These are phyloP conservation scores for Dionaea muscipula DNA, from an alignment of 179 eudicot species.

Conservation along the genomic window DNA sequence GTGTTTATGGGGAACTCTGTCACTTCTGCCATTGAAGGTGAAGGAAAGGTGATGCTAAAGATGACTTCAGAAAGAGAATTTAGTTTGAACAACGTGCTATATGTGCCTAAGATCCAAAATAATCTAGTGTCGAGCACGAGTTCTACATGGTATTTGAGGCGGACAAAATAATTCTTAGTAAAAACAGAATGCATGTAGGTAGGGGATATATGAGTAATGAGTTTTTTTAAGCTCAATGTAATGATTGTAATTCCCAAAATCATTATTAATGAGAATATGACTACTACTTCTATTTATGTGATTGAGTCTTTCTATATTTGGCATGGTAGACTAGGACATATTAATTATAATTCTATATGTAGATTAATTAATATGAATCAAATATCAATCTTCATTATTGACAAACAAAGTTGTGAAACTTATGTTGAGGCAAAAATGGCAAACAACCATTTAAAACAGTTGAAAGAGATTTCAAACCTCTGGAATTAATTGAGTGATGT, in stretches of 20 bases:
- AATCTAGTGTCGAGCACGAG: background rate
- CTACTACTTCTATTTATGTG: background rate
- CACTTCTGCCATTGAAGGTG: background rate
- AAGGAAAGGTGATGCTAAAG: background rate
- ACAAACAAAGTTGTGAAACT: too few species aligned
- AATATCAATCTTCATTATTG: too few species aligned
- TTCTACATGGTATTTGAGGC: background rate
- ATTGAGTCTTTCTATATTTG: constrained; percentile 4
- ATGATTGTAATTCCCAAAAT: too few species aligned
- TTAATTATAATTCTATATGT: background rate
- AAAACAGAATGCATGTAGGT: background rate
- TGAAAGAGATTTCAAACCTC: background rate
- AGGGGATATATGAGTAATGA: background rate
- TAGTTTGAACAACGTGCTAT: background rate
- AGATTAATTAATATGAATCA: background rate
- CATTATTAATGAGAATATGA: background rate
- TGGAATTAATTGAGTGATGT: background rate
- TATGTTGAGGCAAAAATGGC: background rate
- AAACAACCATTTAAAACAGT: background rate
- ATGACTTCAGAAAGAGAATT: background rate
- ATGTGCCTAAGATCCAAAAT: background rate
- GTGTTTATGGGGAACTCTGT: background rate
- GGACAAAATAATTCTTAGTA: background rate
- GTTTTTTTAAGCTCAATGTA: background rate
- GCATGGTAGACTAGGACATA: constrained; percentile 6